phyloP scores from a whole-genome alignment of 768 basidiomycete genomes.

The Podaxis sp. region DNA sequence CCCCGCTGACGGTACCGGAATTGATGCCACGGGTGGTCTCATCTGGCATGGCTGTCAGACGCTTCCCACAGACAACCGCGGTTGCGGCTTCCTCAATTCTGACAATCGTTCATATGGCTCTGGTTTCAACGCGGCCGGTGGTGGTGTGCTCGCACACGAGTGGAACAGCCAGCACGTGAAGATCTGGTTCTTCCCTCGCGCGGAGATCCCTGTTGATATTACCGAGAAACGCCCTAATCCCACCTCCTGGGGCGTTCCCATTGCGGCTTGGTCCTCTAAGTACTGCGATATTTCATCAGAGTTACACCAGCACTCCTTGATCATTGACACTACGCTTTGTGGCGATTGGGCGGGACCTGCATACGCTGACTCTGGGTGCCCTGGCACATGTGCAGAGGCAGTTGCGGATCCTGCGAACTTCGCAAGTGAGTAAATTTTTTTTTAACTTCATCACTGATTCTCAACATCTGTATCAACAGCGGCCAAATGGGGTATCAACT shows the following conservation, averaged over 20 bases:
- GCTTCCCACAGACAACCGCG: constrained; percentile 37
- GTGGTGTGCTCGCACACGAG: constrained; percentile 55
- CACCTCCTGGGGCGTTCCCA: constrained; percentile 49
- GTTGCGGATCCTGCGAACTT: constrained; percentile 60
- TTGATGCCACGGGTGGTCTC: constrained; percentile 25
- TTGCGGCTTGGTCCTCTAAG: constrained; percentile 47
- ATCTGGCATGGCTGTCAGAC: constrained; percentile 38
- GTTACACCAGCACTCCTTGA: constrained; percentile 49
- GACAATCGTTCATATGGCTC: constrained; percentile 37
- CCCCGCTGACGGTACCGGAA: constrained; percentile 23
- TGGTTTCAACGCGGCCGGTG: constrained; percentile 41
- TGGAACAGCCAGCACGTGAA: constrained; percentile 52
- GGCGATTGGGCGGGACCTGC: constrained; percentile 42
- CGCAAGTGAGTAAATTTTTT: constrained; percentile 24
- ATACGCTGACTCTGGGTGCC: constrained; percentile 35
- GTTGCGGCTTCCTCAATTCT: constrained; percentile 48
- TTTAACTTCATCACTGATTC: background rate
- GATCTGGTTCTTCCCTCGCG: constrained; percentile 54
- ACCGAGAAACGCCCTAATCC: constrained; percentile 43
- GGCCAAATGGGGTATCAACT: constrained; percentile 56
- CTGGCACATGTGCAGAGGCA: constrained; percentile 42
- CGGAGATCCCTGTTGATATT: constrained; percentile 52
- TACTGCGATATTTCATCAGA: constrained; percentile 47
- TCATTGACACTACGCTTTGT: constrained; percentile 46
- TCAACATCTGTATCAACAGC: constrained; percentile 27